Conservation (phyloP, 2,329 filamentous ascomycete genomes). For the Zasmidium cellare region DNA sequence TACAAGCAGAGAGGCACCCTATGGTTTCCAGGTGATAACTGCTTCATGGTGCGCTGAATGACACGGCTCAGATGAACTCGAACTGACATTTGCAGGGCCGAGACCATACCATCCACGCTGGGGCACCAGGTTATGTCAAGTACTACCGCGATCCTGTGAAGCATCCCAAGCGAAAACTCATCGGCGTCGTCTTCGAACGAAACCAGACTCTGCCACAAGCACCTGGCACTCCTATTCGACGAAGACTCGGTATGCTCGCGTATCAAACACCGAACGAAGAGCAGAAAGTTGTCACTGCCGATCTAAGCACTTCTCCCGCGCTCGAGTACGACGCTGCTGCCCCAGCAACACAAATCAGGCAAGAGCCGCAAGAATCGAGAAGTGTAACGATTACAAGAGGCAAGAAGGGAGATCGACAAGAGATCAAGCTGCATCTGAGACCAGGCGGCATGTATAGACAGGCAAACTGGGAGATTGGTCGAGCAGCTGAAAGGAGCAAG, state of each 20-base stretch:
- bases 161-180: conserved; percentile 89
- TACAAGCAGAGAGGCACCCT: conserved; percentile 93
- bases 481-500: conserved; percentile 56
- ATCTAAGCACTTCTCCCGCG: conserved; percentile 19
- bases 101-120: conserved; percentile 93
- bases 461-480: conserved; percentile 68
- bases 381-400: conserved; percentile 27
- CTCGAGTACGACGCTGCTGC: conserved; percentile 16
- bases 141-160: conserved; percentile 87
- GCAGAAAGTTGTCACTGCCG: conserved; percentile 11
- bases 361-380: conserved; percentile 23
- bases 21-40: conserved; percentile 96
- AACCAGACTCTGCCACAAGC: conserved; percentile 77
- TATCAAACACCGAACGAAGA: conserved; percentile 36
- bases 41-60: conserved; percentile 62
- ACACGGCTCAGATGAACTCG: neutral
- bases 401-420: conserved; percentile 35
- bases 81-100: conserved; percentile 56
- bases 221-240: conserved; percentile 68
- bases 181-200: conserved; percentile 86
- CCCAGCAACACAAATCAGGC: conserved; percentile 20
- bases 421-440: conserved; percentile 44
- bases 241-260: conserved; percentile 73
- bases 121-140: conserved; percentile 84
- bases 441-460: conserved; percentile 64